Conservation (phyloP, 2,329 filamentous ascomycete genomes). For the Dendryphion nanum region DNA sequence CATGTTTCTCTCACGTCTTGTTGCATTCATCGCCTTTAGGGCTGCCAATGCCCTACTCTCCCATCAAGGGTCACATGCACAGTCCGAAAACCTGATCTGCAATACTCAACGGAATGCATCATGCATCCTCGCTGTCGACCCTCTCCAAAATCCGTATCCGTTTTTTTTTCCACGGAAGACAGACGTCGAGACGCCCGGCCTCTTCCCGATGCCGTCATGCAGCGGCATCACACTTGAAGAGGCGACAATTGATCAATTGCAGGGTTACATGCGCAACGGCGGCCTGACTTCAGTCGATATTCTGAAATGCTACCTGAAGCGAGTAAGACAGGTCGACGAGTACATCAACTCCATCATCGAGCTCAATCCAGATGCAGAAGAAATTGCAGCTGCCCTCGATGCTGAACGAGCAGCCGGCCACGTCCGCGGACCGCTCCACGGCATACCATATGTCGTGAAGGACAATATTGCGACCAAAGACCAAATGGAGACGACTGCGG, state of each 20-base stretch:
- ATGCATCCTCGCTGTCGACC: constrained; percentile 13
- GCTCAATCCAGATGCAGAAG: constrained; percentile 51
- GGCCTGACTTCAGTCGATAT: constrained; percentile 18
- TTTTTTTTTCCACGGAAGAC: constrained; percentile 36
- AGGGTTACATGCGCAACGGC: constrained; percentile 55
- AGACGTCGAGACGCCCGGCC: constrained; percentile 19
- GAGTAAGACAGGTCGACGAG: constrained; percentile 51
- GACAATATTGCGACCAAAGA: constrained; percentile 1
- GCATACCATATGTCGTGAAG: constrained; percentile 1
- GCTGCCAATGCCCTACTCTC: too few relatives aligned
- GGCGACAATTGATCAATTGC: constrained; percentile 67
- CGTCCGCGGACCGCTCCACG: constrained; percentile 35
- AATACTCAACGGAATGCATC: constrained; percentile 13
- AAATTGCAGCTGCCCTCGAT: constrained; percentile 47
- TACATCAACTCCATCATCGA: constrained; percentile 50
- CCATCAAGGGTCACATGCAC: too few relatives aligned
- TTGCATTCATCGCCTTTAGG: too few relatives aligned
- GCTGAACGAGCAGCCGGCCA: constrained; percentile 43
- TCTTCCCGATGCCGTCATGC: constrained; percentile 65
- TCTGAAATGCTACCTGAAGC: constrained; percentile 47
- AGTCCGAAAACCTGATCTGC: too few relatives aligned
- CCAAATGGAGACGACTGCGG: constrained; percentile 42
- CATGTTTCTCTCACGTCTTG: too few relatives aligned
- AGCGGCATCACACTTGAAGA: constrained; percentile 63
- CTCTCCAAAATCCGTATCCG: constrained; percentile 28